Evolutionary conservation across 148 eudicot species (phyloP), one percentile per base, ranked within the genome.

Genomic region (Dianthus caryophyllus): DNA sequence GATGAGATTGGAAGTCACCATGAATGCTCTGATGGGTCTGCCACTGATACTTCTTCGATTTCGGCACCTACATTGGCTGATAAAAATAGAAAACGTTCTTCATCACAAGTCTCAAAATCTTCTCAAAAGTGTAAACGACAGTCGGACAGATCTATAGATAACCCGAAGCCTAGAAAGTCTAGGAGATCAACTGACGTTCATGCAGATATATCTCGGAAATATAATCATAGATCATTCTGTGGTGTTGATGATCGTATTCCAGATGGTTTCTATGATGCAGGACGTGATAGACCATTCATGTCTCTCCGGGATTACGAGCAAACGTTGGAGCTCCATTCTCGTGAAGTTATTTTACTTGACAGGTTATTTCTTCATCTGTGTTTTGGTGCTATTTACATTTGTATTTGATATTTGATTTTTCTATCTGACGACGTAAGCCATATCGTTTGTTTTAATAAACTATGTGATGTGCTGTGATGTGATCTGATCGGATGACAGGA

Each of bases 201-300:
- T 38, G 52, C 76, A 55, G 82, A 83, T 67, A 21, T 88, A 36
- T 83, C 96, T 27, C 71, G 71, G 55, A 87, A 88, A 75, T 94
- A 94, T 71, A 90, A 75, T 74, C 73, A 66, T 25, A 71, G 51
- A 62, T 94, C 98, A n/a, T 84, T 87, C 71, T 94, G 98, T 76
- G 78, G 97, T 65, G 59, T 80, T 68, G 82, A 84, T 53, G 98
- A 94, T 72, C 71, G 67, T 80, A 76, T 94, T 47, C 84, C 90
- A 26, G 98, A 94, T 80, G 98, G 98, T 21, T 94, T 94, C 75
- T 94, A 86, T 86, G 98, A 94, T 81, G 98, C 97, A n/a, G 98
- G 98, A 26, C 83, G 98, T 46, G 95, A 89, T 78, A 86, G 96
- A 15, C 98, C 98, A 33, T 94, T 94, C 65, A 79, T 84, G 90